Conservation (phyloP, 140 eudicot species). For the Stevia rebaudiana region DNA sequence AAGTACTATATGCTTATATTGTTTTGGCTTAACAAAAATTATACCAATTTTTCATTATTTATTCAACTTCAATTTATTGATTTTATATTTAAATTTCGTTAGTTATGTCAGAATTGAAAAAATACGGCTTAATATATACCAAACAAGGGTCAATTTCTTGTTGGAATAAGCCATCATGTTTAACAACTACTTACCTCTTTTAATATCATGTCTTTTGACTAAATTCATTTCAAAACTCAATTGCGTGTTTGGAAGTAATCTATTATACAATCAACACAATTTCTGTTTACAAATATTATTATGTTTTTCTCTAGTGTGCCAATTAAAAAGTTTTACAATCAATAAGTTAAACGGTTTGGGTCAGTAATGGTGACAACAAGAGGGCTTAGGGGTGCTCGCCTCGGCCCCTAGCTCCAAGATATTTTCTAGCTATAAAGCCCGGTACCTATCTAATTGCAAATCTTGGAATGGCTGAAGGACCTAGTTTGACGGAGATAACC, state of each 20-base stretch:
- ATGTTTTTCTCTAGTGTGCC: background rate
- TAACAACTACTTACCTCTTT: conserved; percentile 30
- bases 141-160: conserved; percentile 30
- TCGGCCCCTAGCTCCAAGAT: no score
- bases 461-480: no score
- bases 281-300: background rate
- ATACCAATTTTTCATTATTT: background rate
- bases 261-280: conserved; percentile 3
- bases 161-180: conserved; percentile 27
- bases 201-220: conserved; percentile 16
- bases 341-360: background rate
- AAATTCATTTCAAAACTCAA: conserved; percentile 20
- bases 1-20: background rate
- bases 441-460: no score
- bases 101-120: conserved; percentile 18
- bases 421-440: no score
- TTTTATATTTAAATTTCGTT: background rate
- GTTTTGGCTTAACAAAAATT: background rate
- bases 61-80: background rate
- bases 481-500: no score
- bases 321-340: background rate
- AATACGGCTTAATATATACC: conserved; percentile 3
- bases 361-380: background rate
- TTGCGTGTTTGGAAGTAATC: conserved; percentile 18
- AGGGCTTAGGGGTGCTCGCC: no score